Percentiles rank a stretch among this genome's conserved stretches.
These are phyloP conservation scores for Calamus simplicifolius DNA, from an alignment of 176 grass and related monocot genomes.

Conservation along the genomic window DNA sequence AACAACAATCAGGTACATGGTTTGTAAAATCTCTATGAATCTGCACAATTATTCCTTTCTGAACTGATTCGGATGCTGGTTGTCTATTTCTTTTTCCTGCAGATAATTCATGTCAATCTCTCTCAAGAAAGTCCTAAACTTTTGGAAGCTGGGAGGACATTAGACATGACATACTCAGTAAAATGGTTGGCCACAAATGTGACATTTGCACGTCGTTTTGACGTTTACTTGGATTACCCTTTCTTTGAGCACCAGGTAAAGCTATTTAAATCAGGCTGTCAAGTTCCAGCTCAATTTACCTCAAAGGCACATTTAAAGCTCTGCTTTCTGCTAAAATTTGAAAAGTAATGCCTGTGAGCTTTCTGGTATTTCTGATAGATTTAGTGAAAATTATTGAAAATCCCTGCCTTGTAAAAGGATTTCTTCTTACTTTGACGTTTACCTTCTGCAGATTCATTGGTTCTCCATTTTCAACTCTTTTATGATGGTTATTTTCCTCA, in stretches of 20 bases:
- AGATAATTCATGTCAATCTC: constrained; percentile 3
- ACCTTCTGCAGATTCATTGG: constrained; percentile 1
- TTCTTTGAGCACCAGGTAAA: constrained; percentile 1
- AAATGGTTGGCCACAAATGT: neutral
- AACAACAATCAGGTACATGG: neutral
- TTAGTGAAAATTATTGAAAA: too few species aligned
- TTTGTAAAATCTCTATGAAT: too few species aligned
- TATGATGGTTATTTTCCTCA: constrained; percentile 7
- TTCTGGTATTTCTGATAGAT: neutral
- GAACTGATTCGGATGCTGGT: neutral
- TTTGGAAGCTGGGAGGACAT: neutral
- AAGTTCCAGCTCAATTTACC: too few species aligned
- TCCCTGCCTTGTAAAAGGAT: too few species aligned
- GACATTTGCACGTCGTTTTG: constrained; percentile 2
- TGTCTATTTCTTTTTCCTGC: neutral
- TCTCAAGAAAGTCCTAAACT: neutral
- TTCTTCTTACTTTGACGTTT: neutral
- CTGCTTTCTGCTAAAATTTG: too few species aligned
- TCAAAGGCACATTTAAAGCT: too few species aligned
- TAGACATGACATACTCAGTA: constrained; percentile 2
- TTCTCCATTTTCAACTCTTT: constrained; percentile 4
- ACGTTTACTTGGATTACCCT: neutral
- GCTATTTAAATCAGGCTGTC: neutral
- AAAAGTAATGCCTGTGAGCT: too few species aligned
- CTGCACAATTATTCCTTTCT: too few species aligned